phyloP scores from a whole-genome alignment of 805 yeast species.

The Ogataea nakhonphanomensis region DNA sequence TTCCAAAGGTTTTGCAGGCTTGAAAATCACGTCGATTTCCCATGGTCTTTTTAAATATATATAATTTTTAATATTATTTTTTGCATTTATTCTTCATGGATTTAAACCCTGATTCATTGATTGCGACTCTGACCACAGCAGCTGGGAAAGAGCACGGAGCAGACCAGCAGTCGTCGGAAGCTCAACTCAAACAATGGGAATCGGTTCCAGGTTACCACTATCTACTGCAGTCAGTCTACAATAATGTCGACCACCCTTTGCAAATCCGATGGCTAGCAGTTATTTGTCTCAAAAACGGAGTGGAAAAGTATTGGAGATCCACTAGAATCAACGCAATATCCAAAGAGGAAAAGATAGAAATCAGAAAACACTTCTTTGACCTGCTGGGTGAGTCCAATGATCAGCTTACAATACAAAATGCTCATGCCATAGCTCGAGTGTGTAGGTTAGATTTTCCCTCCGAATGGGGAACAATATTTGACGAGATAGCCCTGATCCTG shows the following conservation, averaged over 20 bases:
- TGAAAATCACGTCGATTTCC: background rate
- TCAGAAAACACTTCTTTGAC: conserved; percentile 53
- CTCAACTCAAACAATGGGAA: conserved; percentile 70
- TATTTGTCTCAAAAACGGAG: conserved; percentile 83
- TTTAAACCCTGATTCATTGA: conserved; percentile 27
- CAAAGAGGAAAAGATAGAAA: conserved; percentile 66
- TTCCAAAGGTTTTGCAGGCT: too few species aligned
- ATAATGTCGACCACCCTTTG: conserved; percentile 53
- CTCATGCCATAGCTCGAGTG: conserved; percentile 75
- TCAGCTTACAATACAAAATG: conserved; percentile 77
- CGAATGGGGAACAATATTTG: conserved; percentile 83
- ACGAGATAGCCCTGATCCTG: conserved; percentile 48
- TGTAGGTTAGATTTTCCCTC: conserved; percentile 81
- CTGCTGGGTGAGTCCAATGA: conserved; percentile 66
- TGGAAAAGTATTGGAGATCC: conserved; percentile 81
- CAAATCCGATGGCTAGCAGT: conserved; percentile 83
- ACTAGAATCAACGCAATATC: conserved; percentile 50
- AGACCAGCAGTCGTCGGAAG: conserved; percentile 63
- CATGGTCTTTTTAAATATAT: background rate
- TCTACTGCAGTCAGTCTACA: conserved; percentile 47
- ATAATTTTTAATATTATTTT: background rate
- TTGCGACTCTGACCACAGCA: conserved; percentile 45
- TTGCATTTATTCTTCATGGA: conserved; percentile 16
- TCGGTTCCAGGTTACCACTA: conserved; percentile 38
- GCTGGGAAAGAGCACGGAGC: conserved; percentile 47